A percentile compares a stretch with the other conserved stretches of the same genome.
Evolutionary conservation across 148 eudicot species (phyloP).

Genomic region (Beta vulgaris): DNA sequence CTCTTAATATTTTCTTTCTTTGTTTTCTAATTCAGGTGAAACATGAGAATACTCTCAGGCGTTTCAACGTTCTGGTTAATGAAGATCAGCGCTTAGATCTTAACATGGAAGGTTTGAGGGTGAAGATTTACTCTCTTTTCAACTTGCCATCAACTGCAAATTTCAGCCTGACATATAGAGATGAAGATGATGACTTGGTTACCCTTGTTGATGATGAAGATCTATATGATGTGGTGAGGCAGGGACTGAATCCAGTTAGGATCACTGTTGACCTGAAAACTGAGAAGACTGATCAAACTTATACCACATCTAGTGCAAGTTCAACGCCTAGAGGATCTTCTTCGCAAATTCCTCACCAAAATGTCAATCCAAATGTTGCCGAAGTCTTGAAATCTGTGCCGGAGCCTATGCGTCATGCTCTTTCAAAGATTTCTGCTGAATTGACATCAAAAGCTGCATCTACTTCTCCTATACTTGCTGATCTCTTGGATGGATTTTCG

Average conservation of each 20-base stretch:
- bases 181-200: constrained; percentile 80
- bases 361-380: constrained; percentile 28
- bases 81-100: constrained; percentile 49
- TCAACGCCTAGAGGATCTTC: constrained; percentile 43
- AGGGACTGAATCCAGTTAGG: constrained; percentile 74
- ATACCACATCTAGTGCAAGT: constrained; percentile 37
- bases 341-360: constrained; percentile 27
- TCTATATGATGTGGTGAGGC: constrained; percentile 64
- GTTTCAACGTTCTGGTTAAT: constrained; percentile 56
- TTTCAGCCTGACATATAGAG: constrained; percentile 60
- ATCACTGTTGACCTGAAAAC: constrained; percentile 49
- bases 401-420: constrained; percentile 42
- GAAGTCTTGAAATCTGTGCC: constrained; percentile 51
- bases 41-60: constrained; percentile 74
- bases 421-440: constrained; percentile 45
- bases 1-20: neutral
- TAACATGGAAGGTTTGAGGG: constrained; percentile 50
- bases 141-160: constrained; percentile 47
- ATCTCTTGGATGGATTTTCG: constrained; percentile 37
- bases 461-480: constrained; percentile 47
- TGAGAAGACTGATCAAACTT: constrained; percentile 28
- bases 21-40: constrained; percentile 49
- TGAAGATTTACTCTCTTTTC: constrained; percentile 60
- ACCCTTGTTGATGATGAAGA: constrained; percentile 82
- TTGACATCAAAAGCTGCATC: constrained; percentile 45